Conservation (phyloP, 306 rosid species). For the peach (Prunus persica) region Prunus_persica_NCBIv2 NC_034012.1:7437501-7438000, state of each 20-base stretch:
- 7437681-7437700: slow-evolving; percentile 38
- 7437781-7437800: slow-evolving; percentile 22
- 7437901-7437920: slow-evolving; percentile 16
- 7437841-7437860: slow-evolving; percentile 53
- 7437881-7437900: not conserved
- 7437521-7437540: slow-evolving; percentile 53
- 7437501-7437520: slow-evolving; percentile 72
- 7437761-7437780: slow-evolving; percentile 49
- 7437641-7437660: slow-evolving; percentile 50
- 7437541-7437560: slow-evolving; percentile 54
- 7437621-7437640: slow-evolving; percentile 59
- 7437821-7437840: slow-evolving; percentile 33
- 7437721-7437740: slow-evolving; percentile 39
- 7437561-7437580: slow-evolving; percentile 51
- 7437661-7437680: slow-evolving; percentile 45
- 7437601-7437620: slow-evolving; percentile 65
- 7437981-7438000: not conserved
- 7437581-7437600: slow-evolving; percentile 29
- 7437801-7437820: slow-evolving; percentile 13
- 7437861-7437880: slow-evolving; percentile 23
- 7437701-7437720: slow-evolving; percentile 48
- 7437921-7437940: slow-evolving; percentile 34
- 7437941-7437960: slow-evolving; percentile 27
- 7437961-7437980: slow-evolving; percentile 25
- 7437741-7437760: slow-evolving; percentile 62